These are phyloP conservation scores for Dothideomycetes sp. DNA, from an alignment of 2,329 filamentous ascomycete species.

Conservation along the genomic window DNA sequence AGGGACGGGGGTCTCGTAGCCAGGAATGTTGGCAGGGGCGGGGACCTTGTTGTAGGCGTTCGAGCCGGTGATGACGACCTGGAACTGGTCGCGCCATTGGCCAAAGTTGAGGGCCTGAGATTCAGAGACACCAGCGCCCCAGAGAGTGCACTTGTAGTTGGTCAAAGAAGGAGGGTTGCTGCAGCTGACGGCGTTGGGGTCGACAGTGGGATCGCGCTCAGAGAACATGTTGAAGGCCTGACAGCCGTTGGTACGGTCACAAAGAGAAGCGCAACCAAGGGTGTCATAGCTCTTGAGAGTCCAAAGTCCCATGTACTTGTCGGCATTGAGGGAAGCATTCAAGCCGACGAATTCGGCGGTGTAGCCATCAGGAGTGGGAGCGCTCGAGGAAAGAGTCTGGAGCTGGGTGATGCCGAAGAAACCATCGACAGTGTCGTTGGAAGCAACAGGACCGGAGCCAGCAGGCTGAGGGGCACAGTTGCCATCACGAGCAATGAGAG, in stretches of 20 bases:
- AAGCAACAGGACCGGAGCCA: slow-evolving; percentile 17
- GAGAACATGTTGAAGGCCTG: slow-evolving; percentile 29
- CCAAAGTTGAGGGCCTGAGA: slow-evolving; percentile 27
- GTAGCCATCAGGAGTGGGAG: slow-evolving; percentile 23
- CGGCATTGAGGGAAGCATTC: slow-evolving; percentile 15
- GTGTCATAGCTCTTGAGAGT: slow-evolving; percentile 25
- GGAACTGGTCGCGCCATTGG: slow-evolving; percentile 27
- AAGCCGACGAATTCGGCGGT: slow-evolving; percentile 20
- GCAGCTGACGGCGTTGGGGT: slow-evolving; percentile 25
- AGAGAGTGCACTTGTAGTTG: slow-evolving; percentile 29
- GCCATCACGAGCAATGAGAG: slow-evolving; percentile 13
- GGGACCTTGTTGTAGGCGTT: slow-evolving; percentile 28
- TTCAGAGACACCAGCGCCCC: slow-evolving; percentile 23
- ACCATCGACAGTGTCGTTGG: slow-evolving; percentile 26
- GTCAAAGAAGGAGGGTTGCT: slow-evolving; percentile 27
- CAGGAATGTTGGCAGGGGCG: slow-evolving; percentile 14
- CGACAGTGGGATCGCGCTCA: slow-evolving; percentile 29
- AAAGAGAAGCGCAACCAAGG: slow-evolving; percentile 21
- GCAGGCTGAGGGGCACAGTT: slow-evolving; percentile 17
- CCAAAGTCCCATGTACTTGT: slow-evolving; percentile 24
- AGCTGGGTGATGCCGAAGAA: slow-evolving; percentile 21
- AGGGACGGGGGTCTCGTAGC: slow-evolving; percentile 20
- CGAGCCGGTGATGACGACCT: slow-evolving; percentile 34
- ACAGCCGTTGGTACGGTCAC: slow-evolving; percentile 23
- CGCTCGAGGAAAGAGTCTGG: slow-evolving; percentile 18